phyloP scores from a whole-genome alignment of 2,329 filamentous ascomycete genomes.

The Neoarthrinium moseri region DNA sequence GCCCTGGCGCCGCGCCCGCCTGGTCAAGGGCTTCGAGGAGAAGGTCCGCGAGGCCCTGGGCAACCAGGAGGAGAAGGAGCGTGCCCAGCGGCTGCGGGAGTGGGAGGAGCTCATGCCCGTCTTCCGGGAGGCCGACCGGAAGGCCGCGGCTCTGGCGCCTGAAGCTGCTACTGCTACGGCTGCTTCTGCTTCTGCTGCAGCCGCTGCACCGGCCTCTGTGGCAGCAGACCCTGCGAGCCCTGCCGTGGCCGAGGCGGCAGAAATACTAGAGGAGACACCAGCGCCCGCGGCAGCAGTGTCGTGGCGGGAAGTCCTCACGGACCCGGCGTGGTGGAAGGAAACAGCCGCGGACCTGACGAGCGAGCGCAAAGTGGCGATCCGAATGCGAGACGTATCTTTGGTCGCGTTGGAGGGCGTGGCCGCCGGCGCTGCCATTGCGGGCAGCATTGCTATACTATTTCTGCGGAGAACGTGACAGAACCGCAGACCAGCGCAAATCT shows the following conservation, averaged over 20 bases:
- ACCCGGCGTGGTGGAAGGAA: slow-evolving; percentile 46
- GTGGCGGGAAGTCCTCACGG: slow-evolving; percentile 43
- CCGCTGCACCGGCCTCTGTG: not conserved
- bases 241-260: slow-evolving; percentile 17
- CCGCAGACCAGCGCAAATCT: slow-evolving; percentile 3
- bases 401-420: slow-evolving; percentile 66
- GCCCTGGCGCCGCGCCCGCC: slow-evolving; percentile 79
- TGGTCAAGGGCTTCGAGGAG: slow-evolving; percentile 81
- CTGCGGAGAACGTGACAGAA: slow-evolving; percentile 18
- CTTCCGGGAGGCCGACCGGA: slow-evolving; percentile 20
- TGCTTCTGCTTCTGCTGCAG: slow-evolving; percentile 16
- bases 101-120: slow-evolving; percentile 19
- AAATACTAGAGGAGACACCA: slow-evolving; percentile 11
- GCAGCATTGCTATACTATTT: slow-evolving; percentile 44
- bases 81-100: slow-evolving; percentile 39
- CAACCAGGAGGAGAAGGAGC: slow-evolving; percentile 58
- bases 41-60: slow-evolving; percentile 70
- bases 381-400: slow-evolving; percentile 70
- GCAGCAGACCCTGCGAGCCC: not conserved
- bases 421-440: slow-evolving; percentile 62
- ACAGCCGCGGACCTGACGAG: slow-evolving; percentile 61
- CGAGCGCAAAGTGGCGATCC: slow-evolving; percentile 60
- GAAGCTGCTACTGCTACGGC: slow-evolving; percentile 21
- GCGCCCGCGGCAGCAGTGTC: slow-evolving; percentile 12
- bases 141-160: slow-evolving; percentile 34